phyloP scores from a whole-genome alignment of 441 rosid species.

The Gossypium schwendimanii region DNA sequence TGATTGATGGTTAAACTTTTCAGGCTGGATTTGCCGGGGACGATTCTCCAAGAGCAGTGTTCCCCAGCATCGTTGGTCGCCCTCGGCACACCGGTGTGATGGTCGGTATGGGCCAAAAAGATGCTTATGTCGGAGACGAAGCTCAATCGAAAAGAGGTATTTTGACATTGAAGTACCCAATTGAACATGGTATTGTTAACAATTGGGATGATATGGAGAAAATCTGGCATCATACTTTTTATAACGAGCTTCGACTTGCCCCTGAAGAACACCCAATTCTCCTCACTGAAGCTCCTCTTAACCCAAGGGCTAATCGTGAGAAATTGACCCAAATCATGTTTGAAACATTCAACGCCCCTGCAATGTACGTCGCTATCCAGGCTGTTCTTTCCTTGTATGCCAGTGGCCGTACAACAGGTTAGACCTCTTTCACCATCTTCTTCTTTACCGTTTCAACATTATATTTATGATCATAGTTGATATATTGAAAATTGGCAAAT shows the following conservation, averaged over 20 bases:
- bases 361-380: conserved; percentile 73
- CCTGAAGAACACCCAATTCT: conserved; percentile 71
- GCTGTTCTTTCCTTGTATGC: conserved; percentile 65
- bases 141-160: conserved; percentile 19
- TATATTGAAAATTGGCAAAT: too few relatives aligned
- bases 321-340: conserved; percentile 72
- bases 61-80: conserved; percentile 66
- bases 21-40: conserved; percentile 83
- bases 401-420: conserved; percentile 68
- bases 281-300: conserved; percentile 65
- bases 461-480: too few relatives aligned
- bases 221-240: conserved; percentile 71
- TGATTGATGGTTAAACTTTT: conserved; percentile 4
- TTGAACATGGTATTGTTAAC: conserved; percentile 61
- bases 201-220: conserved; percentile 84
- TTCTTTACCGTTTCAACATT: too few relatives aligned
- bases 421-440: neutral
- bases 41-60: conserved; percentile 79
- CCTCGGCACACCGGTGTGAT: conserved; percentile 71
- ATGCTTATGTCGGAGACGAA: conserved; percentile 32
- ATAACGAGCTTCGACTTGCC: conserved; percentile 58
- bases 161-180: conserved; percentile 33
- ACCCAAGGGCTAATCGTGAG: conserved; percentile 66
- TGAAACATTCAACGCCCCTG: conserved; percentile 63
- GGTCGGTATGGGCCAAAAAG: conserved; percentile 74